phyloP scores from a whole-genome alignment of 345 rosid species.

The Acer campestre region DNA sequence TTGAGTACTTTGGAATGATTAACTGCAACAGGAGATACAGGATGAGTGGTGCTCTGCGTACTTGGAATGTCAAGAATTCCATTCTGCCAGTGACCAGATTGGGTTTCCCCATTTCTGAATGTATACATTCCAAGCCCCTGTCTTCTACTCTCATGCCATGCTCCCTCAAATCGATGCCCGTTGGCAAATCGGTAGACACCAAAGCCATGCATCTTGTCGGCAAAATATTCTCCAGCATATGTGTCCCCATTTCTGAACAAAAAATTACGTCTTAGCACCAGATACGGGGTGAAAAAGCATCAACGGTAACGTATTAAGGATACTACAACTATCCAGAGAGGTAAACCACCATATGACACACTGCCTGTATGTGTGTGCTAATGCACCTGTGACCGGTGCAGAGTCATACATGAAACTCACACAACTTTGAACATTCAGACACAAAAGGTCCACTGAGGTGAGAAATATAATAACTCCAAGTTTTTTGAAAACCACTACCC shows the following conservation, averaged over 20 bases:
- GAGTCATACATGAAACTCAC: not conserved
- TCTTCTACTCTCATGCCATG: conserved; percentile 97
- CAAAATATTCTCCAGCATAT: conserved; percentile 95
- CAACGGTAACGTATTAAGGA: not conserved
- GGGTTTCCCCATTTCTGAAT: conserved; percentile 90
- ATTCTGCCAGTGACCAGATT: conserved; percentile 96
- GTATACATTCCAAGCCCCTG: conserved; percentile 99
- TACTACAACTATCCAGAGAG: not conserved
- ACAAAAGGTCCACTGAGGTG: not conserved
- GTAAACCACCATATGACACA: not conserved
- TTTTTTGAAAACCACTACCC: no score
- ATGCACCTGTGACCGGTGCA: not conserved
- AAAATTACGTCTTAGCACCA: not conserved
- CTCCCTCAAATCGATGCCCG: conserved; percentile 94
- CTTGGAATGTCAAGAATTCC: conserved; percentile 86
- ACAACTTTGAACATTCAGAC: not conserved
- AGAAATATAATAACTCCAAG: no score
- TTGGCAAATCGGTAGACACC: conserved; percentile 87
- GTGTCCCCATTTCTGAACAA: conserved; percentile 79
- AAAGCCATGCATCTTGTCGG: conserved; percentile 97
- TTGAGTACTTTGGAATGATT: conserved; percentile 88
- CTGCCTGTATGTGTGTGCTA: not conserved
- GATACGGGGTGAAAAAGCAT: not conserved
- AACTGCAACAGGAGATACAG: conserved; percentile 77
- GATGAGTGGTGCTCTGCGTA: conserved; percentile 60